Evolutionary conservation across 768 basidiomycete genomes (phyloP).

Genomic region (Boletus edulis): DNA sequence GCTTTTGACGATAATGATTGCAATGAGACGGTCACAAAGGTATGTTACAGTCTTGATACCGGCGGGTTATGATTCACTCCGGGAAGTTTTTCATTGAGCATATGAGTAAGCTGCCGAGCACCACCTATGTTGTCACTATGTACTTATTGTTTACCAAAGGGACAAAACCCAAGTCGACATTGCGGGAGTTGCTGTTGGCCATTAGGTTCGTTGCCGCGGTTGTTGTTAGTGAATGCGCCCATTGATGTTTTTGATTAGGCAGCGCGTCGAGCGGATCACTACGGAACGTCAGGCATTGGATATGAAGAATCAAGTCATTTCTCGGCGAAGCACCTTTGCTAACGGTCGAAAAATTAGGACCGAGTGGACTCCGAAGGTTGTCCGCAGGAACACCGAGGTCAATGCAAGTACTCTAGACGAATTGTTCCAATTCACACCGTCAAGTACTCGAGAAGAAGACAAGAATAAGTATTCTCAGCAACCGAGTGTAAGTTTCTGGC

Average conservation of each 20-base stretch:
- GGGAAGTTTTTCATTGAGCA: slow-evolving; percentile 30
- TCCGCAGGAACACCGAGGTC: slow-evolving; percentile 16
- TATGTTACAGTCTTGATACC: neutral
- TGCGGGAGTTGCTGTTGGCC: slow-evolving; percentile 17
- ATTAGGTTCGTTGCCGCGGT: slow-evolving; percentile 20
- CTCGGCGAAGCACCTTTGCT: slow-evolving; percentile 15
- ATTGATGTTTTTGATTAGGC: slow-evolving; percentile 4
- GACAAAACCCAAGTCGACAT: slow-evolving; percentile 20
- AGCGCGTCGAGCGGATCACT: slow-evolving; percentile 16
- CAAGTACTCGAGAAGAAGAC: neutral
- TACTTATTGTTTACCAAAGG: slow-evolving; percentile 11
- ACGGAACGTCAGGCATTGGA: slow-evolving; percentile 13
- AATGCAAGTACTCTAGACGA: slow-evolving; percentile 4
- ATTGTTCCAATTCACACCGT: neutral
- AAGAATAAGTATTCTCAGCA: slow-evolving; percentile 12
- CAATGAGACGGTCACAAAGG: slow-evolving; percentile 22
- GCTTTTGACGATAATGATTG: slow-evolving; percentile 18
- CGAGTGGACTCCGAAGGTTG: neutral
- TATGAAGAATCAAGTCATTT: neutral
- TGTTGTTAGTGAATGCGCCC: neutral
- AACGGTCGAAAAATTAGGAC: neutral
- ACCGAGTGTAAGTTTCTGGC: slow-evolving; percentile 13
- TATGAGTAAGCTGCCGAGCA: slow-evolving; percentile 17
- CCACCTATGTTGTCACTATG: neutral
- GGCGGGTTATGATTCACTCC: neutral